Base-by-base conservation (phyloP, 345 rosid species). In the Camelina sativa region DNA sequence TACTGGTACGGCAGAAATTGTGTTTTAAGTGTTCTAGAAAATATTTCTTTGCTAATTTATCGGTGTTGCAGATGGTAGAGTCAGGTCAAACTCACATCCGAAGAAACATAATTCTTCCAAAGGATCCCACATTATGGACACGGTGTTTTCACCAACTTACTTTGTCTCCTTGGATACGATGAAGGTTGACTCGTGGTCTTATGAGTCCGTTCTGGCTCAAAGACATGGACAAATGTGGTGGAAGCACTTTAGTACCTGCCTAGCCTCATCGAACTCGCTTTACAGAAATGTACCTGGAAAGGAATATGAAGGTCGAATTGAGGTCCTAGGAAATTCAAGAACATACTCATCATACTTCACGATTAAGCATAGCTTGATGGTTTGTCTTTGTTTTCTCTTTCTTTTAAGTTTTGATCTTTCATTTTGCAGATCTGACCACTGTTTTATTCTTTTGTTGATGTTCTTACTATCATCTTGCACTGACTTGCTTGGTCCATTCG, bases 221-320 rank as follows among this genome's bases (percentile, higher is more conserved):
- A 85, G 69, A 73, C 81, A 75, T 53, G 89, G 84, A 69, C 83
- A 81, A 47, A 69, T 79, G 76, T 92, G 97, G 99, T 78, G 69
- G 83, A 95, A 85, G 84, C 82, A 79, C 79, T 90, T 89, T 79
- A 92, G 88, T 70, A 56, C 78, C 52, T 89, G 84, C 84, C 82
- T 95, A 50, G 88, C 86, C 74, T 54, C 85, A 64, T 86, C 97
- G 7, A 83, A 82, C 80, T 77, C 74, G 20, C 84, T 86, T 63
- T 82, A 71, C 74, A 84, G 73, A 71, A 86, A 84, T 80, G 59
- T 84, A 19, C 78, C 81, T 64, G 80, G 76, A 47, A 85, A 82
- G 81, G 86, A 84, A 57, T 74, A 65, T 72, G 91, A 89, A 83
- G 91, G 96, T 30, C 91, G 97, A 61, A 83, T 92, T 28, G 96